These are phyloP conservation scores for Thyridium curvatum DNA, from an alignment of 2,329 filamentous ascomycete genomes.

Conservation along the genomic window DNA sequence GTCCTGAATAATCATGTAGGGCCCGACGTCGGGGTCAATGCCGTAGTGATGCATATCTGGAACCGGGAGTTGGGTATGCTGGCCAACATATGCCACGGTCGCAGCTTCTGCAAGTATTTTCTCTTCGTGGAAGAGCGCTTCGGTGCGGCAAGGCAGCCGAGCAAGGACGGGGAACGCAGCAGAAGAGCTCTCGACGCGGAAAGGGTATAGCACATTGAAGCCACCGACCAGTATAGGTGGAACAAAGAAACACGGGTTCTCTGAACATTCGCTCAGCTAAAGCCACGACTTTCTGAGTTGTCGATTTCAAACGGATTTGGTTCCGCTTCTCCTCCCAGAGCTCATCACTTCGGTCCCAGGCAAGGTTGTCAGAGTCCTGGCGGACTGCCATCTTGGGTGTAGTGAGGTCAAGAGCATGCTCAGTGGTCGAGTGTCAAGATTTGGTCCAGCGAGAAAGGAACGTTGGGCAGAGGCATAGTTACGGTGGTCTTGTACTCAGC, in stretches of 20 bases:
- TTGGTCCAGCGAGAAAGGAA: no score
- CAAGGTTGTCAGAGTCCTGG: conserved; percentile 22
- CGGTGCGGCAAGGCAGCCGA: conserved; percentile 14
- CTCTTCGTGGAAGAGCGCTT: conserved; percentile 12
- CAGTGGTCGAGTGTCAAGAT: no score
- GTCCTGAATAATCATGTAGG: conserved; percentile 16
- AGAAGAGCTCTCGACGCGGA: conserved; percentile 10
- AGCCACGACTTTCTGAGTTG: conserved; percentile 11
- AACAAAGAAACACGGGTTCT: conserved; percentile 9
- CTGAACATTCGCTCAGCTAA: conserved; percentile 11
- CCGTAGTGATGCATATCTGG: conserved; percentile 15
- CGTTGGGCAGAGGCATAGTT: no score
- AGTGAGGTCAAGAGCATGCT: no score
- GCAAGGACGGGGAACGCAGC: conserved; percentile 10
- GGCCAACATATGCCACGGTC: conserved; percentile 9
- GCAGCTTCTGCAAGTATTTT: conserved; percentile 16
- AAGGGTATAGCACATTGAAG: conserved; percentile 18
- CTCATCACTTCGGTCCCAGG: conserved; percentile 21
- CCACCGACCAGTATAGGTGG: conserved; percentile 17
- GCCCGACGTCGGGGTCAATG: conserved; percentile 12
- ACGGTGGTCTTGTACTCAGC: no score
- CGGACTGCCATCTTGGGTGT: no score
- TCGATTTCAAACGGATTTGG: conserved; percentile 10
- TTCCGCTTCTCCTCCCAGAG: conserved; percentile 16
- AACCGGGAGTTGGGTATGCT: conserved; percentile 13